Evolutionary conservation across 2,329 filamentous ascomycete species (phyloP), one percentile per base, ranked within the genome.

Genomic region (Pseudogymnoascus sp.): DNA sequence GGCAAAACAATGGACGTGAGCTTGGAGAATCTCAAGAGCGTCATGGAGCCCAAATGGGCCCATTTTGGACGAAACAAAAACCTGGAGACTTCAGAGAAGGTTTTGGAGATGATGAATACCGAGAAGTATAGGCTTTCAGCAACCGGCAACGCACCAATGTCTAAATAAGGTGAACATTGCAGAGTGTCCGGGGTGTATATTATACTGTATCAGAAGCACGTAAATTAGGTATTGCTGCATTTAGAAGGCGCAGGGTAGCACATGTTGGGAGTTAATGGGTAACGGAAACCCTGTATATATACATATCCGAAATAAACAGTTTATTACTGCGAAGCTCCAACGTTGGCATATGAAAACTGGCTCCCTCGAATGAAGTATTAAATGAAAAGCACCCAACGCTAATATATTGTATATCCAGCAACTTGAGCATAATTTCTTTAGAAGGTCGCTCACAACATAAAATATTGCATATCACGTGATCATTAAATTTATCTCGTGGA

Each of bases 91-190:
- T 75, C 81, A 5, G 78, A 83, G 65, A 82, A 83, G 71, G 78
- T 85, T 22, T 79, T 84, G 69, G 81, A 86, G 70, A 71, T 85
- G 36, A 75, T 88, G 61, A 80, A 78, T 62, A 78, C 74, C 63
- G 78, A 83, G 69, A 79, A 79, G 62, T 80, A 80, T 68, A 67
- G 66, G 42, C 63, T 66, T 52, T 66, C 70, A 25, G 64, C 60
- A 33, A 68, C 69, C 62, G 67, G 66, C 16, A 69, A 65, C 61
- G 66, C 69, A n/a, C 72, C 71, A 30, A 69, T 71, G 64, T 12
- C 55, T 35, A 33, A 28, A 33, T 42, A 45, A 55, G 49, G 9
- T 33, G 28, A 55, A 55, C 11, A 22, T 55, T 55, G 11, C 11
- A 55, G 28, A 35, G 49, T 55, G 11, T 55, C 49, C 49, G 49